Evolutionary conservation across 352 stramenopile genomes (phyloP).

Genomic region (Globisporangium emineosum): DNA sequence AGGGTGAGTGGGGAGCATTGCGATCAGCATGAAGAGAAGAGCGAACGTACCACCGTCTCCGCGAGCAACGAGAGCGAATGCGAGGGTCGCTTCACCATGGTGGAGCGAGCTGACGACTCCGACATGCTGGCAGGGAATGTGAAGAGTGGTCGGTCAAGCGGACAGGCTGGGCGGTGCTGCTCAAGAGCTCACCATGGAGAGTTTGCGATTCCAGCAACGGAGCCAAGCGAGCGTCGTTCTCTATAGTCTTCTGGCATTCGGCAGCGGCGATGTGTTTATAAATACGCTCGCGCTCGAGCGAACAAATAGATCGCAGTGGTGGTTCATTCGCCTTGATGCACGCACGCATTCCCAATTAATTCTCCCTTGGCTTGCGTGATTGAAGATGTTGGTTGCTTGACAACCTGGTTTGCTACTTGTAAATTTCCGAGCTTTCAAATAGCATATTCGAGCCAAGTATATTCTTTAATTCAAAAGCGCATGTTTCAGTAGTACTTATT

Average conservation of each 20-base stretch:
- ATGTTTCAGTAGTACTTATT: neutral
- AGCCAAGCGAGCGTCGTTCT: no score
- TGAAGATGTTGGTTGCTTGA: neutral
- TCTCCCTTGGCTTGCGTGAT: neutral
- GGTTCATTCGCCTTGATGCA: neutral
- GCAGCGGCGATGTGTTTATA: no score
- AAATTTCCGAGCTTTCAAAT: neutral
- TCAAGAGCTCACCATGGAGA: neutral
- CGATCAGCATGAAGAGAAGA: neutral
- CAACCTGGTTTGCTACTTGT: neutral
- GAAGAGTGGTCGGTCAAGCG: neutral
- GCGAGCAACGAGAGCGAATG: constrained; percentile 33
- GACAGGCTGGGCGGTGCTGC: neutral
- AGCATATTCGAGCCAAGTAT: neutral
- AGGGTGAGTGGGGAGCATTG: neutral
- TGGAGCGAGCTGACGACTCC: neutral
- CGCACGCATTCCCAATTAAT: neutral
- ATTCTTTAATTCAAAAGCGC: neutral
- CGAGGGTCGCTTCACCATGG: constrained; percentile 12
- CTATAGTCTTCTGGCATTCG: no score
- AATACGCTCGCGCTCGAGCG: neutral
- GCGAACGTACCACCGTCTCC: constrained; percentile 28
- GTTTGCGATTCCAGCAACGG: neutral
- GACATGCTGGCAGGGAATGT: neutral
- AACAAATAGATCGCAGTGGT: neutral